These are phyloP conservation scores for Colletotrichum sp. DNA, from an alignment of 2,329 filamentous ascomycete genomes.

Conservation along the genomic window DNA sequence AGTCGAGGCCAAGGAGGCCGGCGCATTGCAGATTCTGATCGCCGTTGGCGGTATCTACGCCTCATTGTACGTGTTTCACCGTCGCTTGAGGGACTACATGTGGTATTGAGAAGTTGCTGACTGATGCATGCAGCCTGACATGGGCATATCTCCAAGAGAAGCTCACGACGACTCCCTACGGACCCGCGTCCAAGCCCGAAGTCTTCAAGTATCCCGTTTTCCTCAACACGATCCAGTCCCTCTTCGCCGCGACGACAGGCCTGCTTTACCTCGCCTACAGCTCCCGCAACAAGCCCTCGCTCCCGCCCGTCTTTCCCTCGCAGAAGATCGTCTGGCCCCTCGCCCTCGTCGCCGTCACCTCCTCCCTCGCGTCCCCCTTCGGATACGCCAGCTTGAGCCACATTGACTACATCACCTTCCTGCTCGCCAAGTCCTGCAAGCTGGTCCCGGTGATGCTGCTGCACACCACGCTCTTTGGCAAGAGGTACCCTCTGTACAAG, in stretches of 20 bases:
- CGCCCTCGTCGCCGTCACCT: slow-evolving; percentile 81
- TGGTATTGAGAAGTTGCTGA: not conserved
- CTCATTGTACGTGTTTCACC: slow-evolving; percentile 75
- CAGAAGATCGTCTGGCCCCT: slow-evolving; percentile 77
- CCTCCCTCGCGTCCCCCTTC: slow-evolving; percentile 90
- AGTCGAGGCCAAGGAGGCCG: slow-evolving; percentile 54
- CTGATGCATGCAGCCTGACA: slow-evolving; percentile 66
- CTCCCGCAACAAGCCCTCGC: slow-evolving; percentile 54
- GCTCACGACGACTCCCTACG: slow-evolving; percentile 91
- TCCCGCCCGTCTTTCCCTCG: slow-evolving; percentile 77
- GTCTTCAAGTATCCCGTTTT: slow-evolving; percentile 94
- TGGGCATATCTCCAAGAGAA: slow-evolving; percentile 98
- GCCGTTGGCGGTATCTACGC: slow-evolving; percentile 96
- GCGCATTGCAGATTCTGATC: slow-evolving; percentile 77
- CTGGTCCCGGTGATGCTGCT: slow-evolving; percentile 98
- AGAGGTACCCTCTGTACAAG: slow-evolving; percentile 92
- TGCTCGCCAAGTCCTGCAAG: slow-evolving; percentile 98
- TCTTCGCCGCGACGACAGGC: slow-evolving; percentile 84
- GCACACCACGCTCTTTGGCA: slow-evolving; percentile 89
- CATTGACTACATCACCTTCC: slow-evolving; percentile 98
- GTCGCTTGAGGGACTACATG: not conserved
- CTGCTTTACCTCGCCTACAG: slow-evolving; percentile 78
- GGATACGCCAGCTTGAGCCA: slow-evolving; percentile 92
- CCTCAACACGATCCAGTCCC: slow-evolving; percentile 93
- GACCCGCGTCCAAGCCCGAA: slow-evolving; percentile 65